Evolutionary conservation across 805 yeast genomes (phyloP), one percentile per base, ranked within the genome.

Genomic region (Metschnikowia reukaufii): DNA sequence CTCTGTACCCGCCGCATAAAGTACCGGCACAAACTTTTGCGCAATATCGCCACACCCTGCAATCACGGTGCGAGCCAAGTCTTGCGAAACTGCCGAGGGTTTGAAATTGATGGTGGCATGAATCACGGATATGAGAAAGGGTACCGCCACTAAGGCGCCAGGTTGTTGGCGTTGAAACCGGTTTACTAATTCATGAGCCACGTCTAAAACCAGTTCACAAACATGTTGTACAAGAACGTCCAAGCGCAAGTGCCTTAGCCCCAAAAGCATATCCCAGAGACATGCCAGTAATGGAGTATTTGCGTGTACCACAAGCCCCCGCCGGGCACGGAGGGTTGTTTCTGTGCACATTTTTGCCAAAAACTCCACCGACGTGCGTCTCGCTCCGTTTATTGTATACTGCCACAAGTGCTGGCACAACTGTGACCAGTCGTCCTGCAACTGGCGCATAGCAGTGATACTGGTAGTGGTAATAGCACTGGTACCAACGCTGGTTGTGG

Each of bases 91-190:
- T 0, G 92, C 90, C 46, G 78, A 77, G 1, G 87, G 83, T 57
- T 87, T 70, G 62, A 82, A 87, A 17, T 64, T 72, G 5, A 84
- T 61, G 1, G 81, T 58, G 42, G 79, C 78, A 54, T 81, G 81
- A 32, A 85, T 65, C 33, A 86, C 55, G 0, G 86, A 72, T 2
- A 84, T 58, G 12, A 86, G 52, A 58, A 82, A 84, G 1, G 94
- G 94, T 3, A 83, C 67, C 0, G 83, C 62, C 1, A 76, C 50
- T 2, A 72, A 51, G 6, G 60, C 42, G 1, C 47, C 52, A 3
- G 37, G 45, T 7, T 32, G 27, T 8, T 34, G 21, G 6, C 23
- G n/a, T 16, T 63, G 56, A 9, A 45, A 39, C 3, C 53, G 45
- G 12, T 67, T 54, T 30, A 75, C 12, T 65, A 44, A 6, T 36